These are phyloP conservation scores for Fusarium tjaetaba DNA, from an alignment of 2,329 filamentous ascomycete genomes.

Conservation along the genomic window DNA sequence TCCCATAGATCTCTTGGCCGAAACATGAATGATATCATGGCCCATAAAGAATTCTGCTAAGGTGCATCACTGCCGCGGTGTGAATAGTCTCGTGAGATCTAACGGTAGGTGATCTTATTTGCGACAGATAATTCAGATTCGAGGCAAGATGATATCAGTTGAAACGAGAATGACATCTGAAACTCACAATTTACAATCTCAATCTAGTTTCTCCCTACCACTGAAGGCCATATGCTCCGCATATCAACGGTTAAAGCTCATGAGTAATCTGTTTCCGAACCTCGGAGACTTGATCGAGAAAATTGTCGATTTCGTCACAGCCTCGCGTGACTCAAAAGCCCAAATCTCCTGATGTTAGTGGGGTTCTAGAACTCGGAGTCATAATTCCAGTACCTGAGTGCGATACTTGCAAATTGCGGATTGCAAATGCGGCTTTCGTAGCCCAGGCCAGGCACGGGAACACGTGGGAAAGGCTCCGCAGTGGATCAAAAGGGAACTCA, in stretches of 20 bases:
- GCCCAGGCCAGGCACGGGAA: not conserved
- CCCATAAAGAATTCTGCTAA: not conserved
- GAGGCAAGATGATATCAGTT: not conserved
- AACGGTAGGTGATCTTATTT: not conserved
- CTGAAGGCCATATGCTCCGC: too few relatives aligned
- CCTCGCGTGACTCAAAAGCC: conserved; percentile 6
- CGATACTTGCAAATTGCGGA: not conserved
- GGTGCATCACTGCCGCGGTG: not conserved
- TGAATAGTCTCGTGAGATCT: not conserved
- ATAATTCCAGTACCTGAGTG: not conserved
- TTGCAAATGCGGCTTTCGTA: not conserved
- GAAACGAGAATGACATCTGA: not conserved
- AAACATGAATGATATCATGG: not conserved
- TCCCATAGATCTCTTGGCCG: not conserved
- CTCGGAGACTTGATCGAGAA: not conserved
- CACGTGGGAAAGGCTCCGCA: conserved; percentile 1
- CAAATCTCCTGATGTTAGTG: conserved; percentile 17
- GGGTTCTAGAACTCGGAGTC: conserved; percentile 2
- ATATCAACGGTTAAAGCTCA: too few relatives aligned
- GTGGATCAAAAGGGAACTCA: not conserved
- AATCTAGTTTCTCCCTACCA: not conserved
- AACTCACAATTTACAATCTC: not conserved
- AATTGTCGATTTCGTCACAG: not conserved
- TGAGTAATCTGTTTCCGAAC: not conserved
- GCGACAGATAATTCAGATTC: not conserved